phyloP scores from a whole-genome alignment of 2,329 filamentous ascomycete genomes.

The Penicillium capsulatum region DNA sequence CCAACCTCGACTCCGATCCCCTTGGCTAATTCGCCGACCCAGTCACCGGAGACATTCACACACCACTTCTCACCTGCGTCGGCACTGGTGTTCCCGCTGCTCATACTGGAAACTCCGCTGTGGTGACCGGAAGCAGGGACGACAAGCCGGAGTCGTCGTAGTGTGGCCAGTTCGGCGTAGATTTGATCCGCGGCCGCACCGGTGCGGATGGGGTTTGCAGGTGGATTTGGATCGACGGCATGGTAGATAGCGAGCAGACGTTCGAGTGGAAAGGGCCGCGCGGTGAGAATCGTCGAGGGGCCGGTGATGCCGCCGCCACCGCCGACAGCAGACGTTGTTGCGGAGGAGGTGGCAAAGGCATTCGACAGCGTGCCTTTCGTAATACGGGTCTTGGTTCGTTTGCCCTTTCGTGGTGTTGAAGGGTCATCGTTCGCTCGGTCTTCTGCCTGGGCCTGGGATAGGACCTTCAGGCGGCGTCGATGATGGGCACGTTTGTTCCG shows the following conservation, averaged over 20 bases:
- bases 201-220: conserved; percentile 36
- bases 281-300: conserved; percentile 39
- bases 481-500: conserved; percentile 45
- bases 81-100: conserved; percentile 34
- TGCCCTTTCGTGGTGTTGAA: conserved; percentile 32
- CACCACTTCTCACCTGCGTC: conserved; percentile 47
- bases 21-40: conserved; percentile 45
- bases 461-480: conserved; percentile 39
- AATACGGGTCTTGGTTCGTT: conserved; percentile 37
- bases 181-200: conserved; percentile 42
- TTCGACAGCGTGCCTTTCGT: conserved; percentile 40
- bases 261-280: conserved; percentile 45
- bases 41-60: conserved; percentile 46
- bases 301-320: conserved; percentile 32
- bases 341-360: conserved; percentile 39
- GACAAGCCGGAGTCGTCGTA: conserved; percentile 46
- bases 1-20: conserved; percentile 45
- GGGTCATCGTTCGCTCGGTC: conserved; percentile 28
- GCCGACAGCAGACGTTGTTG: conserved; percentile 32
- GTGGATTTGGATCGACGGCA: conserved; percentile 45
- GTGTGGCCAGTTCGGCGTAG: conserved; percentile 45
- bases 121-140: conserved; percentile 38
- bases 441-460: conserved; percentile 38
- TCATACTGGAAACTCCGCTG: conserved; percentile 28
- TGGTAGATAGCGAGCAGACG: conserved; percentile 47